Conservation (phyloP, 2,329 filamentous ascomycete species). For the Aspergillus fijiensis region DNA sequence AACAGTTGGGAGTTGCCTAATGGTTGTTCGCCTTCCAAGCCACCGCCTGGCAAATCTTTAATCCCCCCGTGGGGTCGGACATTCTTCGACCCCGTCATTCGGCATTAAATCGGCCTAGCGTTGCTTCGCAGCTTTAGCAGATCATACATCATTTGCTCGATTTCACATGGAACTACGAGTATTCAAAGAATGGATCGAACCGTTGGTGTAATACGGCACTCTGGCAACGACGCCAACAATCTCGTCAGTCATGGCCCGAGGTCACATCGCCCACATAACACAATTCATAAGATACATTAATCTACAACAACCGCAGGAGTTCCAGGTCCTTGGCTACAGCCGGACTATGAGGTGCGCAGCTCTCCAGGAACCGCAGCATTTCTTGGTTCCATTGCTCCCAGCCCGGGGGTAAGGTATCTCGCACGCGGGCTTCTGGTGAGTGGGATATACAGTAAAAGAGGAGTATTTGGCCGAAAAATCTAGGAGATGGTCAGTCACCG, state of each 20-base stretch:
- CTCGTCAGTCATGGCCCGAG: too few species aligned
- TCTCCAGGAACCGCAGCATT: slow-evolving; percentile 43
- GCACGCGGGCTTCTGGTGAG: slow-evolving; percentile 35
- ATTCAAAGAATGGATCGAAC: too few species aligned
- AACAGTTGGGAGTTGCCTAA: background rate
- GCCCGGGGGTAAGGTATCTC: slow-evolving; percentile 37
- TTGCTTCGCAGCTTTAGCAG: background rate
- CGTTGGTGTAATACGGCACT: too few species aligned
- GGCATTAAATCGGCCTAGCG: background rate
- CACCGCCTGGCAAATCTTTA: background rate
- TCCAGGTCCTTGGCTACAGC: slow-evolving; percentile 43
- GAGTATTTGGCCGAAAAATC: slow-evolving; percentile 45
- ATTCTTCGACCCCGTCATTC: background rate
- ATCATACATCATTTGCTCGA: too few species aligned
- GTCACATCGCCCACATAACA: background rate
- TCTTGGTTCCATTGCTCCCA: slow-evolving; percentile 45
- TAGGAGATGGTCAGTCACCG: slow-evolving; percentile 9
- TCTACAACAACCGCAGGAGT: slow-evolving; percentile 34
- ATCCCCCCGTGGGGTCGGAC: background rate
- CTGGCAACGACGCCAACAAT: too few species aligned
- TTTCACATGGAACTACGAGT: too few species aligned
- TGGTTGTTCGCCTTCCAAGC: background rate
- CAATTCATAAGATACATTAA: background rate
- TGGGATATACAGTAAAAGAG: slow-evolving; percentile 45
- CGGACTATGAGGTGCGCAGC: slow-evolving; percentile 39